A percentile compares a stretch with the other conserved stretches of the same genome.
Conservation (phyloP, 805 yeast species). For the Kurtzmaniella fragi region DNA sequence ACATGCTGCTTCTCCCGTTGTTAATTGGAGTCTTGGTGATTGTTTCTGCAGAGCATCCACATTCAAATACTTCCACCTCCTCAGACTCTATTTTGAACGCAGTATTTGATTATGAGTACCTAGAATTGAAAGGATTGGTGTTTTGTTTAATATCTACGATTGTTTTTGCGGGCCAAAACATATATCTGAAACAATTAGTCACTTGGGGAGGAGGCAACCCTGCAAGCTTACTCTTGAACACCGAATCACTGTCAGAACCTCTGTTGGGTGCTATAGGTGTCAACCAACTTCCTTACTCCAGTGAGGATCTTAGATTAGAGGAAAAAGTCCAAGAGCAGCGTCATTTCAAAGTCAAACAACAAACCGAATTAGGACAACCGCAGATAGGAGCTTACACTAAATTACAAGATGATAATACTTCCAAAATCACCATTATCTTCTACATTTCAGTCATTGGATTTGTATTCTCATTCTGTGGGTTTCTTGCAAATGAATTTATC, state of each 20-base stretch:
- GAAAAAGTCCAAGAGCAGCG: slow-evolving; percentile 13
- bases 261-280: background rate
- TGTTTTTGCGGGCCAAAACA: slow-evolving; percentile 80
- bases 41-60: slow-evolving; percentile 27
- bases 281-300: slow-evolving; percentile 24
- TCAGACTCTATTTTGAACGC: slow-evolving; percentile 7
- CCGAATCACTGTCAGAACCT: slow-evolving; percentile 9
- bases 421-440: slow-evolving; percentile 73
- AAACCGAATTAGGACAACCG: slow-evolving; percentile 16
- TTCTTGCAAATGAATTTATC: slow-evolving; percentile 58
- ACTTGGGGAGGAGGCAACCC: slow-evolving; percentile 41
- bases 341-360: slow-evolving; percentile 9
- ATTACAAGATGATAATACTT: slow-evolving; percentile 46
- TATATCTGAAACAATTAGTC: slow-evolving; percentile 78
- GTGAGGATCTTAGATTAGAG: slow-evolving; percentile 26
- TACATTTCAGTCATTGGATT: slow-evolving; percentile 77
- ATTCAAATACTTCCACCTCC: slow-evolving; percentile 1
- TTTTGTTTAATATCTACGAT: slow-evolving; percentile 66
- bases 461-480: slow-evolving; percentile 65
- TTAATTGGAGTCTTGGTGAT: slow-evolving; percentile 49
- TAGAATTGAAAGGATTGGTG: slow-evolving; percentile 54
- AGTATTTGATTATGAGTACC: slow-evolving; percentile 12
- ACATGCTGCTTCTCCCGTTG: slow-evolving; percentile 47
- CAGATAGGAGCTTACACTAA: slow-evolving; percentile 10
- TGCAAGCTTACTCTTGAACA: slow-evolving; percentile 22